Conservation (phyloP, 2,329 filamentous ascomycete species). For the Diplodia mutila region DNA sequence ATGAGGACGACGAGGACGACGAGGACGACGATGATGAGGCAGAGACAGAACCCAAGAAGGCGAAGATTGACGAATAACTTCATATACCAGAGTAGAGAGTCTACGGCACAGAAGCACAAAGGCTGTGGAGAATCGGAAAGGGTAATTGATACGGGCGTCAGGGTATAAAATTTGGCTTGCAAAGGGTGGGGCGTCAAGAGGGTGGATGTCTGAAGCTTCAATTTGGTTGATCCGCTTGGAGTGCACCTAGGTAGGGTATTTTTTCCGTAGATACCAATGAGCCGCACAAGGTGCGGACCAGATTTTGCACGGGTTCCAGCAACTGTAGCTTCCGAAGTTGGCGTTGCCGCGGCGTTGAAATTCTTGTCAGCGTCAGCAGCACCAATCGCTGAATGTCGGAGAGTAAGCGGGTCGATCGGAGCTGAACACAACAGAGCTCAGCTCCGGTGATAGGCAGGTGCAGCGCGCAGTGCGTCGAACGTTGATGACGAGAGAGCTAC, state of each 20-base stretch:
- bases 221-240: not conserved
- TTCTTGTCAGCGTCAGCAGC: constrained; percentile 15
- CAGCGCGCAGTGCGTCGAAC: not conserved
- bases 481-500: not conserved
- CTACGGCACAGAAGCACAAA: too few species aligned
- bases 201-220: not conserved
- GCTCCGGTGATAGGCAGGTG: not conserved
- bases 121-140: not conserved
- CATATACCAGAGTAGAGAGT: not conserved
- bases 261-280: constrained; percentile 5
- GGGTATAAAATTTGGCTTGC: constrained; percentile 1
- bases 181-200: constrained; percentile 11
- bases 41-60: constrained; percentile 25
- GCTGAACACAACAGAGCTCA: constrained; percentile 3
- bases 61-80: not conserved
- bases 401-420: constrained; percentile 9
- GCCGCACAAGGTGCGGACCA: not conserved
- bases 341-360: not conserved
- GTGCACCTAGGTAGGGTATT: too few species aligned
- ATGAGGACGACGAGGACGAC: constrained; percentile 44
- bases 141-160: constrained; percentile 7
- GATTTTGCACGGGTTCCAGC: not conserved
- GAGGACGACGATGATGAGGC: constrained; percentile 36
- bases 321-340: not conserved
- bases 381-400: not conserved